Conservation (phyloP, 352 stramenopile species). For the Phytophthora crassamura region DNA sequence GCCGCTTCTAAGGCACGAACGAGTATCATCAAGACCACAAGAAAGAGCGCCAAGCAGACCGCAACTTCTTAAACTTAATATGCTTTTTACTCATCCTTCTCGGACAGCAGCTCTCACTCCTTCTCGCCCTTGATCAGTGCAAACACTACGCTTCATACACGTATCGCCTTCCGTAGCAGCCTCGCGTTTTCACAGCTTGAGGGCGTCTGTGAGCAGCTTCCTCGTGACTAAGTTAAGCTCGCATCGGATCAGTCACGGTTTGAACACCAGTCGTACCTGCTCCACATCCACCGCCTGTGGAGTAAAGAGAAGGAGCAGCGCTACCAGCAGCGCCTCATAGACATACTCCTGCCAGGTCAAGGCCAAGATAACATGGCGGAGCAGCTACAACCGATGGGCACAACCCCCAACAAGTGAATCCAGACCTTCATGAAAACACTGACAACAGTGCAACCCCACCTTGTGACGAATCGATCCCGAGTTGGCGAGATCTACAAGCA, state of each 20-base stretch:
- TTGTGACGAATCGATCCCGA: conserved; percentile 25
- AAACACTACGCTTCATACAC: too few species aligned
- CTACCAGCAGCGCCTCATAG: conserved; percentile 20
- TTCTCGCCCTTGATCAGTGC: too few species aligned
- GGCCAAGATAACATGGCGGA: conserved; percentile 16
- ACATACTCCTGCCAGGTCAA: conserved; percentile 24
- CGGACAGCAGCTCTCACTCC: too few species aligned
- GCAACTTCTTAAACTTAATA: too few species aligned
- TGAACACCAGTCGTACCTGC: conserved; percentile 14
- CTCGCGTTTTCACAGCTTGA: conserved; percentile 2
- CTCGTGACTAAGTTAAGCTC: conserved; percentile 21
- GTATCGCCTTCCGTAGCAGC: too few species aligned
- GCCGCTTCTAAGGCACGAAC: conserved; percentile 19
- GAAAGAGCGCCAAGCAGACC: too few species aligned
- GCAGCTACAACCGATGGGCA: conserved; percentile 6
- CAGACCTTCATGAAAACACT: not conserved
- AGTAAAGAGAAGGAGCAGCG: conserved; percentile 29
- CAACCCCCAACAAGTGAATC: not conserved
- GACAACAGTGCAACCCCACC: not conserved
- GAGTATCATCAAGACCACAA: not conserved
- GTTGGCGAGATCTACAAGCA: conserved; percentile 14
- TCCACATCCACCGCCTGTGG: conserved; percentile 16
- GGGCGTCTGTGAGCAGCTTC: conserved; percentile 20
- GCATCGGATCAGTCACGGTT: conserved; percentile 18
- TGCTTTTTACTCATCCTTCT: too few species aligned